A percentile compares a stretch with the other conserved stretches of the same genome.
Conservation (phyloP, 2,329 filamentous ascomycete genomes). For the Fusarium nisikadoi region DNA sequence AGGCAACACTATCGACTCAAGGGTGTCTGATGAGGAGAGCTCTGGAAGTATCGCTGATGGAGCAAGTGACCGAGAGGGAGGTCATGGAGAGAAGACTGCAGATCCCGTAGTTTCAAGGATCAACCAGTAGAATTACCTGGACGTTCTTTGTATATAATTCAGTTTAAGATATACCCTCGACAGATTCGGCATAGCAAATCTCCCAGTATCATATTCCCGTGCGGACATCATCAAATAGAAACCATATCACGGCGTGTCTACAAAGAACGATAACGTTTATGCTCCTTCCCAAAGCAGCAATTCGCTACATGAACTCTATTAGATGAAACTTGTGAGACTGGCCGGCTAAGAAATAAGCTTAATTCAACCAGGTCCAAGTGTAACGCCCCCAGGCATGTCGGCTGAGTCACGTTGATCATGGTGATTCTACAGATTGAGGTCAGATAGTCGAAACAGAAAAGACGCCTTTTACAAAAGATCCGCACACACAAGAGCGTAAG, state of each 20-base stretch:
- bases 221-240: rapidly evolving
- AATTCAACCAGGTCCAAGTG: neutral
- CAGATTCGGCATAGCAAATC: neutral
- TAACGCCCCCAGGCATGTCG: neutral
- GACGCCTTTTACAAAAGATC: rapidly evolving
- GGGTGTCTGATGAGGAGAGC: conserved; percentile 36
- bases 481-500: rapidly evolving
- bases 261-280: rapidly evolving
- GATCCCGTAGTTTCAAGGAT: conserved; percentile 11
- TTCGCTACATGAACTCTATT: neutral
- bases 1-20: conserved; percentile 13
- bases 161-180: neutral
- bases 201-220: rapidly evolving
- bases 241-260: neutral
- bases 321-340: neutral
- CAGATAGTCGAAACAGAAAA: rapidly evolving
- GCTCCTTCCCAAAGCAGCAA: neutral
- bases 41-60: conserved; percentile 1
- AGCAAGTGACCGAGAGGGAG: neutral
- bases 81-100: neutral
- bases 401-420: too few species aligned
- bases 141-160: too few species aligned
- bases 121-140: neutral
- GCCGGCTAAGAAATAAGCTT: neutral
- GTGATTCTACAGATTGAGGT: rapidly evolving